Conservation (phyloP, 306 rosid species). For the Delonix regia region DNA sequence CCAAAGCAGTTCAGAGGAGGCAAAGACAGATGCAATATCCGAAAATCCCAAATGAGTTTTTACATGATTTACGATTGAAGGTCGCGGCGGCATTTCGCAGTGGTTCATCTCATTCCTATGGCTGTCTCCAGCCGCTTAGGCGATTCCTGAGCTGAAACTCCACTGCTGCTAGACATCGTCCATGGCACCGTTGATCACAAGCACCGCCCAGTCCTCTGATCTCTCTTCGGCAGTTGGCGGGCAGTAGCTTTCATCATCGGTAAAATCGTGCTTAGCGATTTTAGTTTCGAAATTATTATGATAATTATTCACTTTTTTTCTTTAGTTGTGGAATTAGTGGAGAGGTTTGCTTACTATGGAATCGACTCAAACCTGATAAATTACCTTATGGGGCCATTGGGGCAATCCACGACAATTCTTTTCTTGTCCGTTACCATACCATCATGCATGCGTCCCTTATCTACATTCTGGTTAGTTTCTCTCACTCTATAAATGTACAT, state of each 20-base stretch:
- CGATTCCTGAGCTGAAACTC: slow-evolving; percentile 25
- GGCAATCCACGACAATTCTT: slow-evolving; percentile 51
- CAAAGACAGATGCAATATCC: too few relatives aligned
- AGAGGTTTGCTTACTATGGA: slow-evolving; percentile 55
- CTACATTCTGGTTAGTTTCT: slow-evolving; percentile 46
- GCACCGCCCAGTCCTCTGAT: slow-evolving; percentile 39
- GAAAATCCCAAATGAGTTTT: too few relatives aligned
- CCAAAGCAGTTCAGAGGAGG: too few relatives aligned
- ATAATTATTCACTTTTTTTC: not conserved
- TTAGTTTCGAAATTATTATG: not conserved
- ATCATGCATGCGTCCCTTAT: slow-evolving; percentile 41
- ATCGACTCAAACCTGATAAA: slow-evolving; percentile 47
- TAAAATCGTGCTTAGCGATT: slow-evolving; percentile 13
- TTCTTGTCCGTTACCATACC: slow-evolving; percentile 54
- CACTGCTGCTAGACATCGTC: slow-evolving; percentile 41
- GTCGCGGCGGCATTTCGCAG: too few relatives aligned
- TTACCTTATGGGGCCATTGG: slow-evolving; percentile 48
- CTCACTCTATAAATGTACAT: too few relatives aligned
- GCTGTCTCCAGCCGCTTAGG: slow-evolving; percentile 5
- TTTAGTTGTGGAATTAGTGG: slow-evolving; percentile 43
- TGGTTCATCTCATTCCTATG: too few relatives aligned
- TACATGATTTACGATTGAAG: too few relatives aligned
- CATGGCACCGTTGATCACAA: slow-evolving; percentile 49
- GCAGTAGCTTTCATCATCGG: slow-evolving; percentile 51
- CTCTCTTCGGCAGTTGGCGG: slow-evolving; percentile 52